Conservation (phyloP, 1,284 basidiomycete species). For the Cerioporus squamosus region DNA sequence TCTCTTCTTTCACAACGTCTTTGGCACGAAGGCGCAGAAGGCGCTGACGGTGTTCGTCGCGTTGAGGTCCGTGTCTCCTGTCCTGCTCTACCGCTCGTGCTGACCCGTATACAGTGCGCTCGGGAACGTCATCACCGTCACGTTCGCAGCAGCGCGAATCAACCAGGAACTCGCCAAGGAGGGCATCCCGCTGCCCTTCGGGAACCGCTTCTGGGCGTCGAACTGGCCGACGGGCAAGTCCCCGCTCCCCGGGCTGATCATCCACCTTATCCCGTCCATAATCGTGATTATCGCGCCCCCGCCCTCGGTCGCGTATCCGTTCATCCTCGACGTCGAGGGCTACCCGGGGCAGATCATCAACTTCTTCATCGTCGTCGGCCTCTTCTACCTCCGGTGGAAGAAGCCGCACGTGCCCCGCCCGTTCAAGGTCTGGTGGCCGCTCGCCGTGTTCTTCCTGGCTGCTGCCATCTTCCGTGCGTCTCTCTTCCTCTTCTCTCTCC, state of each 20-base stretch:
- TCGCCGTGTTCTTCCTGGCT: constrained; percentile 59
- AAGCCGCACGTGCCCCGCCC: constrained; percentile 51
- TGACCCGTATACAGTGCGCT: neutral
- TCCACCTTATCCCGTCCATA: constrained; percentile 62
- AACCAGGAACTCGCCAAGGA: constrained; percentile 49
- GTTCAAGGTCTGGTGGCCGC: constrained; percentile 67
- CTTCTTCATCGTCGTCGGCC: constrained; percentile 57
- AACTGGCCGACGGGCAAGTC: constrained; percentile 67
- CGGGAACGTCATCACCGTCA: constrained; percentile 35
- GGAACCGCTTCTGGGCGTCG: constrained; percentile 67
- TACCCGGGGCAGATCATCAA: constrained; percentile 63
- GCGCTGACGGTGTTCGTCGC: constrained; percentile 69
- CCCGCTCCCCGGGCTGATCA: constrained; percentile 62
- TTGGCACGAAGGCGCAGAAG: constrained; percentile 59
- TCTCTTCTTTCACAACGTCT: constrained; percentile 72
- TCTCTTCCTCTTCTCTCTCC: no score
- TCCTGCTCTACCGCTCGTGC: no score
- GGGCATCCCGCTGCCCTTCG: constrained; percentile 57
- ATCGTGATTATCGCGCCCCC: constrained; percentile 59
- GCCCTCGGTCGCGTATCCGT: constrained; percentile 69
- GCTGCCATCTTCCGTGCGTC: constrained; percentile 53
- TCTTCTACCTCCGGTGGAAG: constrained; percentile 60
- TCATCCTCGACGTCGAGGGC: constrained; percentile 63
- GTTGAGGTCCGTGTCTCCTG: constrained; percentile 35
- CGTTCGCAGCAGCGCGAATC: constrained; percentile 33